Percentiles rank a stretch among this genome's conserved stretches.
Conservation (phyloP, 805 yeast genomes). For the Lachancea waltii region DNA sequence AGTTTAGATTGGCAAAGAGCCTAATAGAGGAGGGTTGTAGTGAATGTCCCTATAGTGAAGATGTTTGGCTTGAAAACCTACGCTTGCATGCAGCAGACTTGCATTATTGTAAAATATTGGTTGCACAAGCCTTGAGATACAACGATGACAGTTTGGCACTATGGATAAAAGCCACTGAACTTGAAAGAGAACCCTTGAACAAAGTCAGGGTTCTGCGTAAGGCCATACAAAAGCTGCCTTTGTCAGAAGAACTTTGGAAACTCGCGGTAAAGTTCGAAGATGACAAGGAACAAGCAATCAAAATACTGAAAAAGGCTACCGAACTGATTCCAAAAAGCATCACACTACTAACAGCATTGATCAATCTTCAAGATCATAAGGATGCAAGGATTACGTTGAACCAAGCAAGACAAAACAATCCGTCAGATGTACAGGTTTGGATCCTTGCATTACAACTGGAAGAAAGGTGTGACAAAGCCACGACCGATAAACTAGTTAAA, state of each 20-base stretch:
- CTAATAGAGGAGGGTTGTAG: constrained; percentile 71
- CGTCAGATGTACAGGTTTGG: constrained; percentile 53
- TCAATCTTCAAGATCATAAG: constrained; percentile 37
- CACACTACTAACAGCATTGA: constrained; percentile 57
- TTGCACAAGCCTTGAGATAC: constrained; percentile 56
- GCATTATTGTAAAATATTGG: constrained; percentile 47
- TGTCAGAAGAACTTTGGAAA: constrained; percentile 59
- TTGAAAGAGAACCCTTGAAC: constrained; percentile 53
- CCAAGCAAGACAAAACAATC: constrained; percentile 50
- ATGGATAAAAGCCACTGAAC: constrained; percentile 66
- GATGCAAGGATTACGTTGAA: constrained; percentile 53
- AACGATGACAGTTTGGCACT: constrained; percentile 51
- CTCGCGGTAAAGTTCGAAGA: constrained; percentile 54
- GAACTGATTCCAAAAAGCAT: constrained; percentile 61
- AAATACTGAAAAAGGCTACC: constrained; percentile 57
- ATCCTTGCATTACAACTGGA: constrained; percentile 63
- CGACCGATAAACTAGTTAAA: constrained; percentile 30
- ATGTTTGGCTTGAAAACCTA: constrained; percentile 77
- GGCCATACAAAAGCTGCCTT: constrained; percentile 63
- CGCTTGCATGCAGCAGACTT: constrained; percentile 45
- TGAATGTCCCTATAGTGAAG: constrained; percentile 57
- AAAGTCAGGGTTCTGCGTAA: constrained; percentile 57
- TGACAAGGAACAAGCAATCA: constrained; percentile 41
- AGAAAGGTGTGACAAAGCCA: constrained; percentile 41
- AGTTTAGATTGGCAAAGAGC: constrained; percentile 48